A percentile compares a stretch with the other conserved stretches of the same genome.
Evolutionary conservation across 495 filamentous ascomycete species (phyloP).

Genomic region (Sphaerosporella brunnea): DNA sequence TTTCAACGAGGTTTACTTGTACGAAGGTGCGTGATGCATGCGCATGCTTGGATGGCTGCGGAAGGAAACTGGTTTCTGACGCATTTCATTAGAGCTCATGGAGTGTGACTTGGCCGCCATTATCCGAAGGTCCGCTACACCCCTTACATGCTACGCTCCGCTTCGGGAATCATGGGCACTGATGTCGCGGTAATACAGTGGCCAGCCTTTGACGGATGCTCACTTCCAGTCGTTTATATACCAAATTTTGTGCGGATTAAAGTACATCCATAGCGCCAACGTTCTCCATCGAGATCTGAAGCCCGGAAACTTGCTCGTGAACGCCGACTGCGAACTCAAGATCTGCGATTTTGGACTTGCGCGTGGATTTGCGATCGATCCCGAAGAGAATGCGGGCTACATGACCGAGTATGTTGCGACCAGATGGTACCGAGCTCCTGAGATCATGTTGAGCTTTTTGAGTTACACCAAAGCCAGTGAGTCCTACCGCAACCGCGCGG

Average conservation of each 20-base stretch:
- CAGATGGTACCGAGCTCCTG: conserved; percentile 93
- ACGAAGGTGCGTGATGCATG: conserved; percentile 52
- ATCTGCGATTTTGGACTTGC: conserved; percentile 97
- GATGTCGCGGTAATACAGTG: conserved; percentile 34
- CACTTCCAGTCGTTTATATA: conserved; percentile 93
- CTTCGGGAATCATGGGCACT: background rate
- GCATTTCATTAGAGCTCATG: conserved; percentile 62
- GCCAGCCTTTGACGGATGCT: conserved; percentile 87
- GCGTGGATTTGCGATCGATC: conserved; percentile 87
- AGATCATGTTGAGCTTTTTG: conserved; percentile 99
- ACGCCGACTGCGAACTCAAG: conserved; percentile 97
- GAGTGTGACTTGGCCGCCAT: conserved; percentile 97
- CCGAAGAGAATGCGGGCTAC: conserved; percentile 95
- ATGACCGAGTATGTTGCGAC: conserved; percentile 99
- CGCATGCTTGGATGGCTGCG: background rate
- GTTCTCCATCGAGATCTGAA: conserved; percentile 93
- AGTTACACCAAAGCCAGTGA: conserved; percentile 98
- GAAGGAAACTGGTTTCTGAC: conserved; percentile 13
- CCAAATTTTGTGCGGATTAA: conserved; percentile 85
- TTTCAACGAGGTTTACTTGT: conserved; percentile 98
- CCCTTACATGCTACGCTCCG: background rate
- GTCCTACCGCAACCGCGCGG: conserved; percentile 28
- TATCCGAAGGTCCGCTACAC: conserved; percentile 40
- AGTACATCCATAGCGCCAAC: conserved; percentile 97
- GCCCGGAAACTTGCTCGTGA: conserved; percentile 90